Conservation (phyloP, 208 protist species). For the Leishmania turanica region DNA sequence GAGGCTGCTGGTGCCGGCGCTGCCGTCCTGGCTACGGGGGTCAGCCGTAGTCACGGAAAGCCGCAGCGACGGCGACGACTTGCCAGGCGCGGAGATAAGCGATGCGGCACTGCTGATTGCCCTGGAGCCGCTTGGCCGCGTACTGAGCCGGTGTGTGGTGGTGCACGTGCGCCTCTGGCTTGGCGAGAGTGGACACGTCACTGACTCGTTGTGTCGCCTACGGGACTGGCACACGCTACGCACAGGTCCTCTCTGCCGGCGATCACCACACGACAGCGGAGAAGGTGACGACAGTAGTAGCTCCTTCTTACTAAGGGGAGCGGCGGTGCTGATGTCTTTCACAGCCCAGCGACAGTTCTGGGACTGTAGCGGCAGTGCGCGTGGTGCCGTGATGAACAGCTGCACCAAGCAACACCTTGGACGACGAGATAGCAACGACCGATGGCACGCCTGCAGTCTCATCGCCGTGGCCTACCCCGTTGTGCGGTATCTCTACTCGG, state of each 20-base stretch:
- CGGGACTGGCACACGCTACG: neutral
- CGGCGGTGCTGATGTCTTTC: slow-evolving; percentile 21
- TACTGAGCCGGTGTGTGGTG: slow-evolving; percentile 12
- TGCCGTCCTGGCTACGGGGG: slow-evolving; percentile 5
- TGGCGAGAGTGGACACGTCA: neutral
- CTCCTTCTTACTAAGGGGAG: slow-evolving; percentile 14
- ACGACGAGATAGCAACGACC: neutral
- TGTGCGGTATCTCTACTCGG: slow-evolving; percentile 1
- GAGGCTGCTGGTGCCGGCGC: slow-evolving; percentile 1
- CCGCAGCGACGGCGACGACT: neutral
- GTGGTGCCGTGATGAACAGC: neutral
- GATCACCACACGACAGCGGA: neutral
- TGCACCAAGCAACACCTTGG: neutral
- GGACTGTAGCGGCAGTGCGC: neutral
- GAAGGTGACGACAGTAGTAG: neutral
- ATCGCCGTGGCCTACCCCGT: slow-evolving; percentile 5
- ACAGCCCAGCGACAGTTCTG: neutral
- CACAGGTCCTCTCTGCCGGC: neutral
- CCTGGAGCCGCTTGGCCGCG: slow-evolving; percentile 12
- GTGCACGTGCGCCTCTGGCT: slow-evolving; percentile 10
- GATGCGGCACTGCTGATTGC: slow-evolving; percentile 10
- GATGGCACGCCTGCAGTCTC: slow-evolving; percentile 8
- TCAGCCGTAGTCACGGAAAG: neutral
- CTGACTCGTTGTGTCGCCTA: neutral
- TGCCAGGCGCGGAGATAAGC: neutral